Evolutionary conservation across 495 filamentous ascomycete species (phyloP), one percentile per base, ranked within the genome.

Genomic region (Lepraria neglecta): DNA sequence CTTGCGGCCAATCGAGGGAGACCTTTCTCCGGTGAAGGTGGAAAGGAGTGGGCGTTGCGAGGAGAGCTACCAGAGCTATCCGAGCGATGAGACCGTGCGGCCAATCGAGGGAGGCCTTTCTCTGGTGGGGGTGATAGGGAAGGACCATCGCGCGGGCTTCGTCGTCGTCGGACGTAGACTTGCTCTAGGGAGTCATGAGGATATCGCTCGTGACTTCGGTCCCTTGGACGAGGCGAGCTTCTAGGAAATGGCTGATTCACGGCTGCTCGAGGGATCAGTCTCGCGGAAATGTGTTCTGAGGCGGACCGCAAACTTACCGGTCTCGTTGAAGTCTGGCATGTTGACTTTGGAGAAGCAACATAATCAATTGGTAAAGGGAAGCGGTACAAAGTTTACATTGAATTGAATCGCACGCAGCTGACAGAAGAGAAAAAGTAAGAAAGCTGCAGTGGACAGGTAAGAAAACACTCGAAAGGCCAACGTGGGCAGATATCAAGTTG

Each of bases 251-350:
- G 11, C 17, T 54, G 51, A 1, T 30, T 19, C 9, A 54, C 51
- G n/a, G 51, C 51, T 54, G n/a, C 33, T 54, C 15, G 6, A 33
- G 11, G 7, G 1, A n/a, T 53, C n/a, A 52, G 50, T n/a, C 9
- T 33, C 9, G 19, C 33, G 3, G 12, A 12, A 53, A 4, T 11
- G 1, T 38, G 3, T 12, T 12, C 17, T 17, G 19, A n/a, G 5
- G 19, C 33, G 17, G 51, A 19, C 19, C 19, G 2, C 12, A 19
- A 35, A 19, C 51, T 54, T 4, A 54, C 51, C 35, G n/a, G 51
- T 54, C 51, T 54, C 51, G 31, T 54, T 38, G 51, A 38, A 54
- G 19, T 38, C 30, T 11, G 51, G 51, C 51, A 54, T 54, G 10
- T 38, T 54, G 9, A 19, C 30, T 0, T 1, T 35, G 19, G 7